Evolutionary conservation across 2,329 filamentous ascomycete genomes (phyloP).

Genomic region (Penicillium sp.): DNA sequence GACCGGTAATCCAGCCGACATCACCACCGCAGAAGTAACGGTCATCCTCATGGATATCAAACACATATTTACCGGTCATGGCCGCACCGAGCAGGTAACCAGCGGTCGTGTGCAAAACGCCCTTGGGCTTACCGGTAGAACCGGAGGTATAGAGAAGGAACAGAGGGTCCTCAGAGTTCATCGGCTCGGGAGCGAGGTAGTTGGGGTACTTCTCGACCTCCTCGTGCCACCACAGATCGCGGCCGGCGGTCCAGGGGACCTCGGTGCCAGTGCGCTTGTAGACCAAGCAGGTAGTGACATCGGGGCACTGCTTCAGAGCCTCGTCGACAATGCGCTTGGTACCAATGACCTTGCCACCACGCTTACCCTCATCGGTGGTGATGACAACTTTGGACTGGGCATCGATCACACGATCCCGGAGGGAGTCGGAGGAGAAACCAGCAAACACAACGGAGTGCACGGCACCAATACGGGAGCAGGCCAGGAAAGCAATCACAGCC

Average conservation of each 20-base stretch:
- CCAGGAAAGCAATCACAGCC: constrained; percentile 87
- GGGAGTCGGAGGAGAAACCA: constrained; percentile 94
- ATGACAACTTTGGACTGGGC: constrained; percentile 92
- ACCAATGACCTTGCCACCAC: constrained; percentile 93
- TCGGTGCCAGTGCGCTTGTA: constrained; percentile 95
- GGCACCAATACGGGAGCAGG: constrained; percentile 89
- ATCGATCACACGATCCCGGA: constrained; percentile 92
- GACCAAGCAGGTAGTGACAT: constrained; percentile 83
- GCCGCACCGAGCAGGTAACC: constrained; percentile 95
- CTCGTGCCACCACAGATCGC: constrained; percentile 98
- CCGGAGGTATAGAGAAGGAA: constrained; percentile 98
- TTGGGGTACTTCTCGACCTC: constrained; percentile 95
- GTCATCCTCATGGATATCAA: constrained; percentile 94
- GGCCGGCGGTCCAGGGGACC: constrained; percentile 84
- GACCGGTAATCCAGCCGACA: constrained; percentile 98
- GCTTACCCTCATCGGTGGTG: constrained; percentile 96
- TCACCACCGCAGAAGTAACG: constrained; percentile 97
- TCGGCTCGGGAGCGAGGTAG: constrained; percentile 85
- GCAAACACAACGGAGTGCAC: constrained; percentile 98
- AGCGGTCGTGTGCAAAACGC: constrained; percentile 95
- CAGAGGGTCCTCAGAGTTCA: constrained; percentile 93
- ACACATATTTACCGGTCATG: constrained; percentile 96
- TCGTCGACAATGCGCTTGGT: constrained; percentile 99
- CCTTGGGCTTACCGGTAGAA: constrained; percentile 98
- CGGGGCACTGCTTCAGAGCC: constrained; percentile 92